Conservation (phyloP, 148 eudicot genomes). For the Spergularia bocconei region DNA sequence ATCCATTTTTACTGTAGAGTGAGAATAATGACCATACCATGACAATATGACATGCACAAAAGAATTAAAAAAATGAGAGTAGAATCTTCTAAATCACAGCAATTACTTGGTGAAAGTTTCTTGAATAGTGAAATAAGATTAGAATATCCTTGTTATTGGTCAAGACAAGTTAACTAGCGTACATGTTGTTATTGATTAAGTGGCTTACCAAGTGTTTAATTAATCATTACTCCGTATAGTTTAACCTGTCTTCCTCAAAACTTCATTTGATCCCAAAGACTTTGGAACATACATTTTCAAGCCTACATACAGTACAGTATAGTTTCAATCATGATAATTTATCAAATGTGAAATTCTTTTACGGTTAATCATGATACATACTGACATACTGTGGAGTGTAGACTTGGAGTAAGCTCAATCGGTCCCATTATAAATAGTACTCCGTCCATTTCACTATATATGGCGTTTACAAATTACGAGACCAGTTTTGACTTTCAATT, state of each 20-base stretch:
- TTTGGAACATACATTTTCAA: not conserved
- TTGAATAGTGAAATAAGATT: no score
- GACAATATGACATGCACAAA: not conserved
- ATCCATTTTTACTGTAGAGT: no score
- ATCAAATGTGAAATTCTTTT: not conserved
- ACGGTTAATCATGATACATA: not conserved
- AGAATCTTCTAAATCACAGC: not conserved
- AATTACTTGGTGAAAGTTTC: no score
- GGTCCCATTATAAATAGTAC: not conserved
- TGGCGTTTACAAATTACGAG: no score
- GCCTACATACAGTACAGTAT: not conserved
- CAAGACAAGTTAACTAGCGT: no score
- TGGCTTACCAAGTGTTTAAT: not conserved
- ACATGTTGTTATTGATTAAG: not conserved
- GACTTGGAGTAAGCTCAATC: no score
- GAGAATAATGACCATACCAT: not conserved
- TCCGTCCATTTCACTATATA: no score
- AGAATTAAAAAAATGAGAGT: not conserved
- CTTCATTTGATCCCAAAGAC: not conserved
- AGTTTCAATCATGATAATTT: not conserved
- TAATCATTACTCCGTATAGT: not conserved
- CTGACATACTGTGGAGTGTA: not conserved
- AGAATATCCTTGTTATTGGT: no score
- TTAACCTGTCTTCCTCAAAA: conserved; percentile 6
- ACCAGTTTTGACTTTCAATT: no score